Conservation (phyloP, 768 basidiomycete genomes). For the Auriscalpium orientale region DNA sequence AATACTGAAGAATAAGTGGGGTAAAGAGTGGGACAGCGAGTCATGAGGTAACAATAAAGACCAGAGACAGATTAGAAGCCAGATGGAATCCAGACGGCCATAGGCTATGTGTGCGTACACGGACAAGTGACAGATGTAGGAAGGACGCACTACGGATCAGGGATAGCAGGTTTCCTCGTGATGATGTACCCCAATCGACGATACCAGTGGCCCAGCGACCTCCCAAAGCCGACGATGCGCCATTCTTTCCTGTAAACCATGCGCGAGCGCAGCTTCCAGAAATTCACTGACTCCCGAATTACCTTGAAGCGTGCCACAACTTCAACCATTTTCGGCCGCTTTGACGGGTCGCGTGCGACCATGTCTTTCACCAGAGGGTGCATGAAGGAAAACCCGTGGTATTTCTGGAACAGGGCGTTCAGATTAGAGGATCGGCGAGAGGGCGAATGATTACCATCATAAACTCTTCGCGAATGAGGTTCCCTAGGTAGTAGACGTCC, state of each 20-base stretch:
- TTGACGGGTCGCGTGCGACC: slow-evolving; percentile 26
- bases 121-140: too few species aligned
- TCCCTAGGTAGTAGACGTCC: slow-evolving; percentile 21
- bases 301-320: slow-evolving; percentile 15
- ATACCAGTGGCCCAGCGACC: not conserved
- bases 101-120: too few species aligned
- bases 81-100: too few species aligned
- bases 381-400: slow-evolving; percentile 9
- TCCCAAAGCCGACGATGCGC: slow-evolving; percentile 4
- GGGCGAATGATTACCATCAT: slow-evolving; percentile 9
- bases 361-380: slow-evolving; percentile 22
- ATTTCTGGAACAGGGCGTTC: not conserved
- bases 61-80: too few species aligned
- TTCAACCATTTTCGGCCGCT: slow-evolving; percentile 30
- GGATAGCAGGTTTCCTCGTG: slow-evolving; percentile 1
- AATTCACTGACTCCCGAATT: not conserved
- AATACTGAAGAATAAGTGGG: too few species aligned
- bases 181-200: slow-evolving; percentile 1
- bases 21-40: too few species aligned
- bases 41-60: too few species aligned
- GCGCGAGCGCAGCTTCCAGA: slow-evolving; percentile 9
- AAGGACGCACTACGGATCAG: slow-evolving; percentile 3
- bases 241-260: slow-evolving; percentile 1
- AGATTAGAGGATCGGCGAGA: too few species aligned
- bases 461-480: slow-evolving; percentile 15